Evolutionary conservation across 768 basidiomycete species (phyloP).

Genomic region (Suillus hirtellus): DNA sequence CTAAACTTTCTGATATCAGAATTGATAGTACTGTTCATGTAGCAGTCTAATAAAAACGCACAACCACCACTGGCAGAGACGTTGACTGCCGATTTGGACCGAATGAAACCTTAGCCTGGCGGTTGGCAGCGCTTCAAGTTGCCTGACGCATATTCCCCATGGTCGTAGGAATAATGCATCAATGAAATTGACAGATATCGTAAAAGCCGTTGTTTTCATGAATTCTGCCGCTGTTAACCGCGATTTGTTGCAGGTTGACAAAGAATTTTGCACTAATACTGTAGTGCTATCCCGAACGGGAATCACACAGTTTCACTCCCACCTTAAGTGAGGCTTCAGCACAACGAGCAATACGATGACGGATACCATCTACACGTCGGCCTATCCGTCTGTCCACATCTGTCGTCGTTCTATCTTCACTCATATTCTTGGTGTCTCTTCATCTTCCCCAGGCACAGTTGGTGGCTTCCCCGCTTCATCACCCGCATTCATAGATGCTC

Average conservation of each 20-base stretch:
- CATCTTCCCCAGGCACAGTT: conserved; percentile 28
- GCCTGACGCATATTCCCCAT: neutral
- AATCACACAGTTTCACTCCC: neutral
- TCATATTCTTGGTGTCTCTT: conserved; percentile 25
- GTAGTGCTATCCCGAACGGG: neutral
- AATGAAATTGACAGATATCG: neutral
- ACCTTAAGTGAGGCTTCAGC: neutral
- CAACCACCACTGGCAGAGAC: neutral
- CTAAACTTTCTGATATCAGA: neutral
- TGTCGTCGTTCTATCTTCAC: conserved; percentile 33
- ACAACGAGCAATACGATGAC: conserved; percentile 18
- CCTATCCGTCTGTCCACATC: conserved; percentile 22
- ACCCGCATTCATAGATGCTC: conserved; percentile 68
- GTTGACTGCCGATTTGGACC: neutral
- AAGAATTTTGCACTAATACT: neutral
- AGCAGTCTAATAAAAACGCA: neutral
- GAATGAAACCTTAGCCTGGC: neutral
- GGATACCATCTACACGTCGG: conserved; percentile 20
- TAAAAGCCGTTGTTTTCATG: neutral
- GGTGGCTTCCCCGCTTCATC: conserved; percentile 44
- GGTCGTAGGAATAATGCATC: neutral
- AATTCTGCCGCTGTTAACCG: neutral
- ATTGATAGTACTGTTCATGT: neutral
- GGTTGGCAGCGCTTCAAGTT: neutral
- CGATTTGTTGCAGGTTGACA: neutral